These are phyloP conservation scores for Penicillium bialowiezense DNA, from an alignment of 495 filamentous ascomycete species.

Conservation along the genomic window DNA sequence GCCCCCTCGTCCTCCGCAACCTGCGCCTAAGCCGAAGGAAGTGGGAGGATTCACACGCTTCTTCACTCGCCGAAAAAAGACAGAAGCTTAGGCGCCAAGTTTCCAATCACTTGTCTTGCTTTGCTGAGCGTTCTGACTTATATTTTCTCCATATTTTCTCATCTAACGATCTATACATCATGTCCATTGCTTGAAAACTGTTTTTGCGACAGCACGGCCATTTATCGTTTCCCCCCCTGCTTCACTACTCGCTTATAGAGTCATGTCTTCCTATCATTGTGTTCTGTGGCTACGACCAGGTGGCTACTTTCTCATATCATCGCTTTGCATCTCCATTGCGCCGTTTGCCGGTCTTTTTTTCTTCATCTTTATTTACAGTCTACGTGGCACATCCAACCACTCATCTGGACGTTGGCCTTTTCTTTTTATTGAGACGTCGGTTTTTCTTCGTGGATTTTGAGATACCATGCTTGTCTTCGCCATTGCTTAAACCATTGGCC, in stretches of 20 bases:
- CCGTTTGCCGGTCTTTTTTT: neutral
- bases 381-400: conserved; percentile 14
- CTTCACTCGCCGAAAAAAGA: conserved; percentile 43
- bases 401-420: conserved; percentile 14
- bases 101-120: conserved; percentile 28
- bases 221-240: neutral
- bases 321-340: conserved; percentile 7
- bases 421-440: conserved; percentile 9
- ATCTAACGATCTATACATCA: conserved; percentile 32
- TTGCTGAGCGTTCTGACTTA: conserved; percentile 32
- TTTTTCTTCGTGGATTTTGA: conserved; percentile 21
- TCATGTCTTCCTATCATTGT: conserved; percentile 9
- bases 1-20: conserved; percentile 52
- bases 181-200: conserved; percentile 22
- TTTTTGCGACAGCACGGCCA: conserved; percentile 4
- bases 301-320: conserved; percentile 10
- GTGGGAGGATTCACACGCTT: conserved; percentile 37
- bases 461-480: conserved; percentile 28
- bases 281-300: conserved; percentile 14
- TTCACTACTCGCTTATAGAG: conserved; percentile 11
- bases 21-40: conserved; percentile 25
- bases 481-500: conserved; percentile 16
- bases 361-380: conserved; percentile 9
- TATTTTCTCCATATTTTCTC: too few species aligned
- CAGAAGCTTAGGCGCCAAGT: conserved; percentile 25